Base-by-base conservation (phyloP, 2,329 filamentous ascomycete genomes). In the Neofusicoccum sp. region DNA sequence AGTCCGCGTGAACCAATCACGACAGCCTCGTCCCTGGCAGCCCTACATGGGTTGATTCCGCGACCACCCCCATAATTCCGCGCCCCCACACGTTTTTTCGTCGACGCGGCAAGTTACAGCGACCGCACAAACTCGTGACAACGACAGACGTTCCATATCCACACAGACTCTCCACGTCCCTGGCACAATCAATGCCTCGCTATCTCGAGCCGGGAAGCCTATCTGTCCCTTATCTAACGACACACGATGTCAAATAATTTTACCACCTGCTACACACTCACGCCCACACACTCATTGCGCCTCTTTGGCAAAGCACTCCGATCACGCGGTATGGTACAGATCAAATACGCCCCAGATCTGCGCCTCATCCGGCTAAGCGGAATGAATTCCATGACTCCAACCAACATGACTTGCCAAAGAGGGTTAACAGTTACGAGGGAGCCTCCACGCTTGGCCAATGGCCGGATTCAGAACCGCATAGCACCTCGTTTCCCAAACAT, bases 331-430 rank as follows among this genome's bases (percentile, higher is more conserved):
- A 36, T 29, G 16, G 16, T 7, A 14, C 8, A 16, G 16, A n/a
- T 29, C 28, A 37, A 33, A n/a, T 22, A 33, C 22, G 39, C 8
- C 22, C 22, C 6, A 12, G 52, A 44, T 56, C 39, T 56, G 52
- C 52, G 37, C 37, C 39, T 33, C 52, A 41, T 56, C 28, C 52
- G 52, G 52, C 52, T 31, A 34, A 31, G 52, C 52, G 52, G 52
- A 56, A 56, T 22, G 28, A 56, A 44, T 56, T 56, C 52, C 52
- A 16, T 22, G 8, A 44, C 36, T 22, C 5, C 29, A 14, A 39
- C 7, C 28, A 22, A 16, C 28, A n/a, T 5, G 12, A 22, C 4
- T 6, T 56, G 7, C 52, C 14, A 7, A 28, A 33, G 7, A 44
- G 29, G 29, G 39, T 31, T 44, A 33, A 29, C 29, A 31, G n/a